Base-by-base conservation (phyloP, 306 rosid genomes). In the Calophaca sinica region DNA sequence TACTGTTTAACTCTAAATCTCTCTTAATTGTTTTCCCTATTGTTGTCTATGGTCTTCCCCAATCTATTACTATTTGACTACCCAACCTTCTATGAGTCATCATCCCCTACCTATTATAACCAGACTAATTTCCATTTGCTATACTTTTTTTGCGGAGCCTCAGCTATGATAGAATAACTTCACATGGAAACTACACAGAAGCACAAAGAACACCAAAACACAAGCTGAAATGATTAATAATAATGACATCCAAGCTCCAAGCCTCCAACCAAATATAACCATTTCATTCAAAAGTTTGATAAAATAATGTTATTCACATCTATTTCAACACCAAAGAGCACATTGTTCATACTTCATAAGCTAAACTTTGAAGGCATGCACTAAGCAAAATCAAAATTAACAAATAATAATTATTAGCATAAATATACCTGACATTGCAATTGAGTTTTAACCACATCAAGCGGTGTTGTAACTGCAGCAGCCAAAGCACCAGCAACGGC, bases 371-470 rank as follows among this genome's bases (percentile, higher is more conserved):
- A 39, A 61, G 13, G 0, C 51, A 29, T 3, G 36, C n/a, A 62
- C 26, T 42, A 49, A 2, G 36, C 26, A 26, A 57, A 10, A 80
- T 42, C 55, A 5, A n/a, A 49, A 73, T 46, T 11, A 35, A 7
- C 0, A 59, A 74, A 11, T 7, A 57, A 13, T 7, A 57, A n/a
- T n/a, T n/a, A n/a, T n/a, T n/a, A n/a, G n/a, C n/a, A n/a, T n/a
- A 53, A 36, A 1, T 42, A 36, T 68, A 91, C 96, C 94, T 91
- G 96, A 79, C 94, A 91, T 65, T 91, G 94, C 75, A 91, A 79
- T 63, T 91, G 96, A 62, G 96, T 91, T 75, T 88, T 91, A 44
- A 89, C 94, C 59, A 91, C 96, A 84, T 91, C 96, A 2, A 91
- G 90, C 2, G 96, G 96, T 5, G 96, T 91, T 2, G 96, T 91